These are phyloP conservation scores for Mucor mucedo DNA, from an alignment of 371 early-diverging fungal species.

Conservation along the genomic window DNA sequence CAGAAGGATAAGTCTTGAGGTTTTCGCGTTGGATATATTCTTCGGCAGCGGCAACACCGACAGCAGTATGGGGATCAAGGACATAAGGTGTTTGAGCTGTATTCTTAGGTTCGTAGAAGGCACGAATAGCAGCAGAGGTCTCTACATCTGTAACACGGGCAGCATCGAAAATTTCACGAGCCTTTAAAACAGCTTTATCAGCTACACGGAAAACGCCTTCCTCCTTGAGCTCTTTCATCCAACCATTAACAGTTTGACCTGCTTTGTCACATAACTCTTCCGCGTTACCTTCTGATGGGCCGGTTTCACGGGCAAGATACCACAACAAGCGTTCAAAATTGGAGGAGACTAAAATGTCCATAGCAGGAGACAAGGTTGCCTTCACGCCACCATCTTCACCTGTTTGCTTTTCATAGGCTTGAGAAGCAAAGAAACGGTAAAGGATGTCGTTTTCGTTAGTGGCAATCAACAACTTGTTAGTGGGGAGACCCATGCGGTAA, in stretches of 20 bases:
- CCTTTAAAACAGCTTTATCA: constrained; percentile 63
- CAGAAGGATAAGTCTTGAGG: constrained; percentile 37
- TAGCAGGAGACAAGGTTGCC: constrained; percentile 92
- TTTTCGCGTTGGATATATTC: constrained; percentile 32
- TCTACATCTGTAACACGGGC: constrained; percentile 75
- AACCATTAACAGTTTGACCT: constrained; percentile 62
- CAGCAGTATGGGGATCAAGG: constrained; percentile 96
- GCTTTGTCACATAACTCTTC: constrained; percentile 57
- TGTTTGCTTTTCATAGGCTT: constrained; percentile 78
- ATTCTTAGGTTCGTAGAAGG: constrained; percentile 61
- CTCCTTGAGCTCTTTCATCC: constrained; percentile 84
- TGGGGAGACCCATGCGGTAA: constrained; percentile 89
- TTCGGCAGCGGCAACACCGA: constrained; percentile 90
- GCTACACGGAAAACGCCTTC: constrained; percentile 77
- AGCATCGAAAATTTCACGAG: constrained; percentile 79
- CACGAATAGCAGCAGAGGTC: constrained; percentile 77
- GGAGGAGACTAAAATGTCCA: constrained; percentile 95
- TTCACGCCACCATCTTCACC: constrained; percentile 67
- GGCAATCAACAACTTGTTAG: constrained; percentile 81
- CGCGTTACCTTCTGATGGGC: constrained; percentile 33
- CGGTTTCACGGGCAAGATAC: constrained; percentile 79
- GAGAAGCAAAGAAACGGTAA: constrained; percentile 90
- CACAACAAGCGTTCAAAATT: constrained; percentile 97
- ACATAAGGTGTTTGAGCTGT: constrained; percentile 69
- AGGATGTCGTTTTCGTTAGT: constrained; percentile 97